These are phyloP conservation scores for Eremomyces bilateralis DNA, from an alignment of 495 filamentous ascomycete genomes.

Conservation along the genomic window DNA sequence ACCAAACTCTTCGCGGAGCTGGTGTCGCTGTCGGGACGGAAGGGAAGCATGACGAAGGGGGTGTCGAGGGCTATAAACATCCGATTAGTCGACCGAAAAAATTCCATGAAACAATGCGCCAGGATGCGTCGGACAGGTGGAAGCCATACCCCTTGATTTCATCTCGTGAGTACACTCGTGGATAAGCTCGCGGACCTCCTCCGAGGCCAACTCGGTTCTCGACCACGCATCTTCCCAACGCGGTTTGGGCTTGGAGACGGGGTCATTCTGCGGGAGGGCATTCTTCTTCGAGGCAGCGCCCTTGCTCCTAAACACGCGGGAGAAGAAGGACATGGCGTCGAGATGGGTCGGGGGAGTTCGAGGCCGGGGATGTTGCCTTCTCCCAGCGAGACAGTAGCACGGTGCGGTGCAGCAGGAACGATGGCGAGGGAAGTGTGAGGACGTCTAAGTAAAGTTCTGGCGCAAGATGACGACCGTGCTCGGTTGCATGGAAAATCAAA, in stretches of 20 bases:
- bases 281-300: constrained; percentile 34
- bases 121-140: constrained; percentile 2
- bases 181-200: constrained; percentile 77
- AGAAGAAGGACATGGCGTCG: constrained; percentile 43
- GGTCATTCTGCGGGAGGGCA: constrained; percentile 26
- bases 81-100: too few relatives aligned
- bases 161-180: constrained; percentile 70
- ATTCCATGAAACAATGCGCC: too few relatives aligned
- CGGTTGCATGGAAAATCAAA: too few relatives aligned
- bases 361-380: too few relatives aligned
- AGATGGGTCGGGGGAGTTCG: too few relatives aligned
- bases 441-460: too few relatives aligned
- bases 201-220: constrained; percentile 64
- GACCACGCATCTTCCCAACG: constrained; percentile 80
- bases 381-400: too few relatives aligned
- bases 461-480: too few relatives aligned
- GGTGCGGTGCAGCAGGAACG: too few relatives aligned
- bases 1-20: constrained; percentile 81
- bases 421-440: too few relatives aligned
- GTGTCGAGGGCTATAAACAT: constrained; percentile 48
- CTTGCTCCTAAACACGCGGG: constrained; percentile 47
- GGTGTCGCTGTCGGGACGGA: constrained; percentile 77
- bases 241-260: constrained; percentile 37
- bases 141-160: constrained; percentile 67
- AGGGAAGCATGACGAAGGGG: constrained; percentile 88